Evolutionary conservation across 2,329 filamentous ascomycete genomes (phyloP).

Genomic region (Epichloe festucae): DNA sequence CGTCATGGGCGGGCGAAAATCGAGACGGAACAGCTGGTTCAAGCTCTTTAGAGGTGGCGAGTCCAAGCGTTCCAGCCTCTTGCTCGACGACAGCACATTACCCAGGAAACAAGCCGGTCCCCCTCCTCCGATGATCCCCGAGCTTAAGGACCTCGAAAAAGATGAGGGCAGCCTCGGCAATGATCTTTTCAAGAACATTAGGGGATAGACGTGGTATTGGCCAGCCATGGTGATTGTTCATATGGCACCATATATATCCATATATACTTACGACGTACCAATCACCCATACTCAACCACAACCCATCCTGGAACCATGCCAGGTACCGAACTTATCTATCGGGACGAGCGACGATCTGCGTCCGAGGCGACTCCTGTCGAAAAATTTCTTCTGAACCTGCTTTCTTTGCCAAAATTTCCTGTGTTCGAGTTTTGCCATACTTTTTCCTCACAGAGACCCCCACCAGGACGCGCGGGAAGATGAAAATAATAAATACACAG

Average conservation of each 20-base stretch:
- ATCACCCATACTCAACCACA: background rate
- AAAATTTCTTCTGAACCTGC: conserved; percentile 5
- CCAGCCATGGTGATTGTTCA: background rate
- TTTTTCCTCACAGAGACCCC: background rate
- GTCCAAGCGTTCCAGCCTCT: conserved; percentile 27
- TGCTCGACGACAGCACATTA: conserved; percentile 24
- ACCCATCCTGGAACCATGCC: background rate
- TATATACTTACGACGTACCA: background rate
- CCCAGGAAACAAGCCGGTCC: conserved; percentile 30
- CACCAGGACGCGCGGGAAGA: background rate
- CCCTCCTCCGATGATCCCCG: conserved; percentile 49
- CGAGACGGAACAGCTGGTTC: conserved; percentile 47
- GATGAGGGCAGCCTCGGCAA: conserved; percentile 33
- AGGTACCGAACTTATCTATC: conserved; percentile 6
- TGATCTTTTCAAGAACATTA: conserved; percentile 48
- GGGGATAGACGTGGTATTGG: conserved; percentile 21
- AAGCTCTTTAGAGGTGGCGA: conserved; percentile 34
- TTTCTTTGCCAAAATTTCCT: conserved; percentile 6
- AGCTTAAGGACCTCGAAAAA: conserved; percentile 39
- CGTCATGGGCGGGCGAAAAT: conserved; percentile 37
- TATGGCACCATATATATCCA: background rate
- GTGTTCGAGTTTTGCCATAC: background rate
- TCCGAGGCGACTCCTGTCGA: conserved; percentile 9
- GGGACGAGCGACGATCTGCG: conserved; percentile 15
- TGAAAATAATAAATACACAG: background rate